Evolutionary conservation across 106 monocot species (phyloP), one percentile per base, ranked within the genome.

Genomic region (Dioscorea zingiberensis): DNA sequence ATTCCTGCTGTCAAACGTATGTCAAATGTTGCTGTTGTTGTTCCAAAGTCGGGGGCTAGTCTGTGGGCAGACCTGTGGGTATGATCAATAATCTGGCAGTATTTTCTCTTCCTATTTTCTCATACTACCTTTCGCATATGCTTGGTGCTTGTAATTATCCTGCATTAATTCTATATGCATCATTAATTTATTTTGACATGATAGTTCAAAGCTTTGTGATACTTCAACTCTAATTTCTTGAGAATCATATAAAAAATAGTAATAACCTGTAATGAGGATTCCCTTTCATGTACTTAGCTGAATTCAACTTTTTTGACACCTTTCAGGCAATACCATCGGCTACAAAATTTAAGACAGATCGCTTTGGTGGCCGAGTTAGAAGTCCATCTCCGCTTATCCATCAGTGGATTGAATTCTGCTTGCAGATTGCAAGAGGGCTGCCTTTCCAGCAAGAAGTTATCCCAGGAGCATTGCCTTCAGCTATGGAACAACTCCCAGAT

Each of bases 11-110:
- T 88, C 29, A 88, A 86, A 58, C 79, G 92, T 26, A 86, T 84
- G 88, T 83, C 97, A 11, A 76, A 89, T 80, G 97, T 98, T 63
- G 69, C 81, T 15, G 86, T 98, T 8, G 69, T 98, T 74, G 79
- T 89, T 73, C 97, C 97, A n/a, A 84, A 89, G 26, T 98, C 97
- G 47, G 97, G 97, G 18, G 44, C 86, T 48, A 98, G 97, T 48
- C 49, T 98, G 53, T 98, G 97, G 92, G 84, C 89, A 44, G 97
- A 98, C 67, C 60, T 98, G 58, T 98, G 92, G 88, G 97, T 98
- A 84, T 68, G 65, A 24, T 72, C 27, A 7, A 55, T 32, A 16
- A 51, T 4, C 51, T 51, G 18, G 12, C 23, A 1, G 2, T 22
- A 22, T 56, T 56, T 2, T 56, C 21, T 56, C 12, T 12, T 22